Conservation (phyloP, 2,329 filamentous ascomycete species). For the Ustilaginoidea virens region DNA sequence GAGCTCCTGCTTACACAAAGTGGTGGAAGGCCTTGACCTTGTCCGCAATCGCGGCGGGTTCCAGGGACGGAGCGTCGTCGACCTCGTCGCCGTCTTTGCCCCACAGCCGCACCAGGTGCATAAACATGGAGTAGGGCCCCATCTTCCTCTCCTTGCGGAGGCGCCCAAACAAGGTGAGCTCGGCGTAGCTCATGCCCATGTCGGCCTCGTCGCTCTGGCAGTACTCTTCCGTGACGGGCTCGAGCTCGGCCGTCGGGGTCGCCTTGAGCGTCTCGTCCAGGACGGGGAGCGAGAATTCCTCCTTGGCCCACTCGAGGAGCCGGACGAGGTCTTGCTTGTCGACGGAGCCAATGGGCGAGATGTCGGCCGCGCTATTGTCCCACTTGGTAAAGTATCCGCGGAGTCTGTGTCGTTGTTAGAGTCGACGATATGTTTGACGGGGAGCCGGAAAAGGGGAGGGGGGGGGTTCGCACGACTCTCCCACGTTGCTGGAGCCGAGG, state of each 20-base stretch:
- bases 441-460: no score
- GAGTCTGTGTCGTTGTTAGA: slow-evolving; percentile 1
- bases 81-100: slow-evolving; percentile 4
- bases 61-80: no score
- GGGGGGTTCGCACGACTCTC: slow-evolving; percentile 5
- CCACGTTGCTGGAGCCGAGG: slow-evolving; percentile 11
- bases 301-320: slow-evolving; percentile 44
- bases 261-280: background rate
- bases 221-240: background rate
- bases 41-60: slow-evolving; percentile 14
- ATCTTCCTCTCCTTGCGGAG: slow-evolving; percentile 26
- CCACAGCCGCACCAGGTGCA: slow-evolving; percentile 24
- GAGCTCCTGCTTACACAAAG: no score
- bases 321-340: slow-evolving; percentile 47
- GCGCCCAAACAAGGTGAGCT: slow-evolving; percentile 22
- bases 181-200: slow-evolving; percentile 28
- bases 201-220: slow-evolving; percentile 23
- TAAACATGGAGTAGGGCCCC: slow-evolving; percentile 24
- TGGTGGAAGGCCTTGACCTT: no score
- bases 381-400: slow-evolving; percentile 17
- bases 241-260: slow-evolving; percentile 1
- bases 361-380: slow-evolving; percentile 25
- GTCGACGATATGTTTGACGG: no score
- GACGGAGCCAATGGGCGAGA: slow-evolving; percentile 10
- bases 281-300: slow-evolving; percentile 37